A percentile compares a stretch with the other conserved stretches of the same genome.
Evolutionary conservation across 768 basidiomycete species (phyloP).

Genomic region (Pleurotus djamor): DNA sequence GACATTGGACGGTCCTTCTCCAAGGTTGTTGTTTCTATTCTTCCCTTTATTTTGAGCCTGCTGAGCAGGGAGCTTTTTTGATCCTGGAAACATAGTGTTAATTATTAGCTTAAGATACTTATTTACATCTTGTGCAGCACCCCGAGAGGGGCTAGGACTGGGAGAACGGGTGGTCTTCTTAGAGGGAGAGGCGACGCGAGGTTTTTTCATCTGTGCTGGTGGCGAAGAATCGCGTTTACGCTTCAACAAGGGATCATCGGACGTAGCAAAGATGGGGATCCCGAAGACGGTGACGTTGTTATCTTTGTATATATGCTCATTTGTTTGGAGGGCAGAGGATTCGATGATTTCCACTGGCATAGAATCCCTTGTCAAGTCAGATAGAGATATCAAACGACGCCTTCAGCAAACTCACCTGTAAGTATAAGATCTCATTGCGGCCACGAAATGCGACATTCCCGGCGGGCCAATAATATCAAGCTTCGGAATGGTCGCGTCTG

Average conservation of each 20-base stretch:
- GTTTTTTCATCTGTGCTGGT: conserved; percentile 33
- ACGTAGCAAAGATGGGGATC: conserved; percentile 36
- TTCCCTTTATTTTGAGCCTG: conserved; percentile 9
- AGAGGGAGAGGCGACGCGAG: conserved; percentile 15
- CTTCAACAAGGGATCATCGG: conserved; percentile 22
- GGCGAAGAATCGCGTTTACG: conserved; percentile 43
- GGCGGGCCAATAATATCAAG: conserved; percentile 71
- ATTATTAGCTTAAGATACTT: conserved; percentile 55
- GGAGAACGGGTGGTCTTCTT: conserved; percentile 14
- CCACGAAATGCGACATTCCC: conserved; percentile 68
- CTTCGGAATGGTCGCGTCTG: conserved; percentile 61
- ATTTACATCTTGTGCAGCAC: conserved; percentile 45
- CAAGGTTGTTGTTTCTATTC: conserved; percentile 8
- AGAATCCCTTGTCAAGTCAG: conserved; percentile 37
- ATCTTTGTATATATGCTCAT: conserved; percentile 56
- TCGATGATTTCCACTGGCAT: conserved; percentile 47
- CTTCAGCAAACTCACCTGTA: conserved; percentile 47
- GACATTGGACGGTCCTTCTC: background rate
- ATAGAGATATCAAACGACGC: background rate
- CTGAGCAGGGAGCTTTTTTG: conserved; percentile 18
- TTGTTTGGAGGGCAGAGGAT: conserved; percentile 23
- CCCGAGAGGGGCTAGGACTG: conserved; percentile 26
- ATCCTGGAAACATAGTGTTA: conserved; percentile 60
- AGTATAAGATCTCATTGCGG: conserved; percentile 66
- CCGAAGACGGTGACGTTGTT: conserved; percentile 64